A percentile compares a stretch with the other conserved stretches of the same genome.
These are phyloP conservation scores for Cordyceps fumosorosea DNA, from an alignment of 2,329 filamentous ascomycete genomes.

Conservation along the genomic window DNA sequence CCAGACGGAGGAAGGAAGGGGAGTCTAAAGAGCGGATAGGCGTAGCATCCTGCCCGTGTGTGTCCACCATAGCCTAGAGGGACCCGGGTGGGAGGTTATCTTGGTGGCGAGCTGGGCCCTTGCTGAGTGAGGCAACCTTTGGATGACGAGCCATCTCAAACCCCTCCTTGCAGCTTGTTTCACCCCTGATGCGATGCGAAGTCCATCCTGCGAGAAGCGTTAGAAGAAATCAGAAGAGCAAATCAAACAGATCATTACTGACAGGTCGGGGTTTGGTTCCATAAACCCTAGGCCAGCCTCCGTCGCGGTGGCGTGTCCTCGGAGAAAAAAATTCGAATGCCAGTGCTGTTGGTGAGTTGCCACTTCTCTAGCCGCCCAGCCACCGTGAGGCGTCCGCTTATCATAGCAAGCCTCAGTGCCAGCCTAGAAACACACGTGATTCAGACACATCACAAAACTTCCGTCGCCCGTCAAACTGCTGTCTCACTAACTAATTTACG, in stretches of 20 bases:
- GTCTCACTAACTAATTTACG: neutral
- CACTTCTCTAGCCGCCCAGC: neutral
- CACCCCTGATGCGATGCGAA: neutral
- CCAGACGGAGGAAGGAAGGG: neutral
- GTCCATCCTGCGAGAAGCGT: neutral
- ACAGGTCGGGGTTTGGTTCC: neutral
- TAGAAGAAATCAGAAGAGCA: neutral
- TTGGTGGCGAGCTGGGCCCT: neutral
- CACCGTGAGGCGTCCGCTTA: neutral
- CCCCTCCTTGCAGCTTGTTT: neutral
- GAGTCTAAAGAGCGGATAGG: slow-evolving; percentile 8
- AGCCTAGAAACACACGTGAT: slow-evolving; percentile 10
- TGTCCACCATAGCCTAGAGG: neutral
- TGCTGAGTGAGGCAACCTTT: neutral
- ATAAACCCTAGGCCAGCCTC: neutral
- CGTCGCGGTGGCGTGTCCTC: neutral
- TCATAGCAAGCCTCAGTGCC: neutral
- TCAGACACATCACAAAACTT: neutral
- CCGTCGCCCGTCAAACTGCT: slow-evolving; percentile 1
- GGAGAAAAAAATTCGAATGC: slow-evolving; percentile 6
- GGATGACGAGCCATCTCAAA: neutral
- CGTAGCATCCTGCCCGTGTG: neutral
- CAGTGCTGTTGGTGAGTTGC: slow-evolving; percentile 12
- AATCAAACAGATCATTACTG: neutral
- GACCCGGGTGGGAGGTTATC: neutral